Percentiles rank a stretch among this genome's conserved stretches.
Evolutionary conservation across 2,329 filamentous ascomycete species (phyloP).

Genomic region (Phialophora macrospora): DNA sequence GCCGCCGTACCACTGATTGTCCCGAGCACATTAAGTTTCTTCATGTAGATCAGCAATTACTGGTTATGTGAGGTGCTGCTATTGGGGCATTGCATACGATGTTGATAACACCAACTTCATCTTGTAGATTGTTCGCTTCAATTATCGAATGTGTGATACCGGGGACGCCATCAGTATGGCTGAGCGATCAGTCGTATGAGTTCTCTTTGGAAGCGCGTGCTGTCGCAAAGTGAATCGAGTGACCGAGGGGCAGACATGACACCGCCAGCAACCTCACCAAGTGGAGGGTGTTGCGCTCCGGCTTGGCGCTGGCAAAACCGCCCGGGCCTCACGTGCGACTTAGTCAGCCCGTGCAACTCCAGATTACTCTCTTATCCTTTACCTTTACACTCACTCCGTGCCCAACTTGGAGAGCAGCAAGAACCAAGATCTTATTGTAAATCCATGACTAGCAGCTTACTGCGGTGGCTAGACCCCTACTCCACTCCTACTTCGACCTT

Average conservation of each 20-base stretch:
- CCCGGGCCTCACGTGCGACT: too few relatives aligned
- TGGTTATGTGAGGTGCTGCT: background rate
- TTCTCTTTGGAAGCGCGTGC: background rate
- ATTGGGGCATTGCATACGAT: slow-evolving; percentile 63
- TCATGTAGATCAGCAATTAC: slow-evolving; percentile 13
- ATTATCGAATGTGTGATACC: background rate
- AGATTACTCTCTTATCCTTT: too few relatives aligned
- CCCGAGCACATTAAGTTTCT: slow-evolving; percentile 85
- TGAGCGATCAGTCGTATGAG: background rate
- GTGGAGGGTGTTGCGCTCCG: background rate
- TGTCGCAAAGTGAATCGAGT: background rate
- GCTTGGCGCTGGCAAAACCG: background rate
- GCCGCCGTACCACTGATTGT: slow-evolving; percentile 80
- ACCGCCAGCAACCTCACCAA: background rate
- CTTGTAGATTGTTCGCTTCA: background rate
- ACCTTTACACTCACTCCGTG: too few relatives aligned
- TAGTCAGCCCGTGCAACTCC: too few relatives aligned
- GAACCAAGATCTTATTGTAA: too few relatives aligned
- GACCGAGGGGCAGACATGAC: background rate
- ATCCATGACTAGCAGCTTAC: too few relatives aligned
- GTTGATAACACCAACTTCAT: slow-evolving; percentile 80
- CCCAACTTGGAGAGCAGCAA: too few relatives aligned
- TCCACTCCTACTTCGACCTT: too few relatives aligned
- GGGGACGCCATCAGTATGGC: background rate
- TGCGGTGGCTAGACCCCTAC: too few relatives aligned